These are phyloP conservation scores for Allium cepa DNA, from an alignment of 106 monocot species.

Conservation along the genomic window DNA sequence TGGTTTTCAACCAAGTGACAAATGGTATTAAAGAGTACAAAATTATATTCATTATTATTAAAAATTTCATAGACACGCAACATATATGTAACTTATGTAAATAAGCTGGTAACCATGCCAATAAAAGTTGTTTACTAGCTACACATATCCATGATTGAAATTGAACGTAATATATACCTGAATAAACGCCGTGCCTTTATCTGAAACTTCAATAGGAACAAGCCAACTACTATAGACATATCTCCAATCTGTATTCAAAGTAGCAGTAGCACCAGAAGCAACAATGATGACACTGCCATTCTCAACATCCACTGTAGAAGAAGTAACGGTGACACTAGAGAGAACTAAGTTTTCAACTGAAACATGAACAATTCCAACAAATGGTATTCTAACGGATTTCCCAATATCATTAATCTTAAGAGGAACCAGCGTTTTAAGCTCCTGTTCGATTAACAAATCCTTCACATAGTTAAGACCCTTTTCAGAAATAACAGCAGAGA, in stretches of 20 bases:
- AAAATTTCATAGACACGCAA: no score
- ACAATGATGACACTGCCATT: constrained; percentile 43
- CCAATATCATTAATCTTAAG: constrained; percentile 49
- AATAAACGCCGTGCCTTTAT: constrained; percentile 45
- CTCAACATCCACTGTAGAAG: constrained; percentile 41
- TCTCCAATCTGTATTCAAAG: constrained; percentile 43
- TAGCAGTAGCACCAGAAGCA: constrained; percentile 35
- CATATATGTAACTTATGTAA: no score
- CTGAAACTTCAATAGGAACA: constrained; percentile 40
- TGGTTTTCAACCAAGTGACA: no score
- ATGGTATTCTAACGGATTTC: constrained; percentile 52
- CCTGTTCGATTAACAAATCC: constrained; percentile 53
- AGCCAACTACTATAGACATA: constrained; percentile 57
- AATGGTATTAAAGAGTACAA: no score
- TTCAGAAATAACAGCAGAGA: constrained; percentile 56
- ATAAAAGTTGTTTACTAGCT: no score
- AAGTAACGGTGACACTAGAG: constrained; percentile 27
- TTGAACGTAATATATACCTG: constrained; percentile 20
- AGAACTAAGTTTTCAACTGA: constrained; percentile 49
- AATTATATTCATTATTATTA: no score
- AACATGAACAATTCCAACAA: constrained; percentile 48
- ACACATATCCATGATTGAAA: no score
- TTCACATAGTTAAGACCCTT: constrained; percentile 67
- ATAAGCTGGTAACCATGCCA: no score
- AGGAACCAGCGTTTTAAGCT: constrained; percentile 32